A percentile compares a stretch with the other conserved stretches of the same genome.
These are phyloP conservation scores for Psidium guajava DNA, from an alignment of 345 rosid genomes.

Conservation along the genomic window DNA sequence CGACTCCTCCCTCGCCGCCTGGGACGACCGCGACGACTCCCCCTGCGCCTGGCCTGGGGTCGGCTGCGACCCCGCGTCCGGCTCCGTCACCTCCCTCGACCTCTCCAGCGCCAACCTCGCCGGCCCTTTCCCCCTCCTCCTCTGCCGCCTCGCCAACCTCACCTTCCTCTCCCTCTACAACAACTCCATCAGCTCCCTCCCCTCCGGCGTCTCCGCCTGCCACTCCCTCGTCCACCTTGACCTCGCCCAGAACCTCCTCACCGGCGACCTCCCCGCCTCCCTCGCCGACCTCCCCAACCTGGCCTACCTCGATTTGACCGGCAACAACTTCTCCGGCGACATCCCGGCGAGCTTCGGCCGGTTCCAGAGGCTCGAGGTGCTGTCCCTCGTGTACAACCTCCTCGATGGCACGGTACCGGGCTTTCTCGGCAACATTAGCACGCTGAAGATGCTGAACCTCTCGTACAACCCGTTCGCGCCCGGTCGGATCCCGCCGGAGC, in stretches of 20 bases:
- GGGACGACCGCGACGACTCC: slow-evolving; percentile 25
- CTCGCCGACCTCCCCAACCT: slow-evolving; percentile 48
- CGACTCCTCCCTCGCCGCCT: slow-evolving; percentile 22
- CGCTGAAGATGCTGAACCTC: slow-evolving; percentile 65
- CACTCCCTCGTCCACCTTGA: slow-evolving; percentile 49
- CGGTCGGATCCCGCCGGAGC: slow-evolving; percentile 72
- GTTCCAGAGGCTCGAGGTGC: slow-evolving; percentile 67
- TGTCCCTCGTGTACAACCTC: slow-evolving; percentile 71
- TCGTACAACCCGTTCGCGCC: slow-evolving; percentile 81
- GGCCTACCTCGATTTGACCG: slow-evolving; percentile 54
- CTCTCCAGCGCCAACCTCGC: slow-evolving; percentile 40
- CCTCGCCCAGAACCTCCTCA: slow-evolving; percentile 68
- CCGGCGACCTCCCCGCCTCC: slow-evolving; percentile 52
- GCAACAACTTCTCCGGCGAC: slow-evolving; percentile 82
- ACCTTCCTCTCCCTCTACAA: slow-evolving; percentile 38
- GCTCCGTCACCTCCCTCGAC: slow-evolving; percentile 55
- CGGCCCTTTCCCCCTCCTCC: slow-evolving; percentile 69
- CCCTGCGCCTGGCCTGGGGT: slow-evolving; percentile 37
- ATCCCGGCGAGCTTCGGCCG: slow-evolving; percentile 57
- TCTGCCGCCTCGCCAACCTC: slow-evolving; percentile 62
- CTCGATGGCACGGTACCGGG: slow-evolving; percentile 63
- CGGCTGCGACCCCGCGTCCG: slow-evolving; percentile 16
- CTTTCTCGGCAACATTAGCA: slow-evolving; percentile 49
- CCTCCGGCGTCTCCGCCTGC: slow-evolving; percentile 52
- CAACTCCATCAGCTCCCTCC: slow-evolving; percentile 54